Evolutionary conservation across 78 protist genomes (phyloP).

Genomic region (Tieghemostelium lacteum): DNA sequence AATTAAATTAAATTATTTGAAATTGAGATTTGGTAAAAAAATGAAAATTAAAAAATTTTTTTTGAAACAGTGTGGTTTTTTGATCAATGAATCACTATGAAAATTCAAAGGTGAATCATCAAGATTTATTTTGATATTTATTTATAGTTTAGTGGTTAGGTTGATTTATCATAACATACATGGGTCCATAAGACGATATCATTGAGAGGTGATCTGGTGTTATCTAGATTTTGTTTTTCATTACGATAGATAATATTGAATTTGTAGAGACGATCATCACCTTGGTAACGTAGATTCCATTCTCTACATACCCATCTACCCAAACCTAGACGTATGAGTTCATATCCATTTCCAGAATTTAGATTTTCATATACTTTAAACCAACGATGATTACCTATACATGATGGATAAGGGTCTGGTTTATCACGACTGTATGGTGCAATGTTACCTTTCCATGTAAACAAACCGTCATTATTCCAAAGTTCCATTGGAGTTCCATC

Average conservation of each 20-base stretch:
- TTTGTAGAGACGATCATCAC: slow-evolving; percentile 14
- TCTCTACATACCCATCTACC: slow-evolving; percentile 75
- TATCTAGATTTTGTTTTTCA: slow-evolving; percentile 43
- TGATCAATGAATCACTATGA: too few species aligned
- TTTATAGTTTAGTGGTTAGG: too few species aligned
- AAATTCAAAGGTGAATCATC: too few species aligned
- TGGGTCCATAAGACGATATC: slow-evolving; percentile 57
- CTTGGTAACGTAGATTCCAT: slow-evolving; percentile 25
- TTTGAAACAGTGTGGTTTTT: too few species aligned
- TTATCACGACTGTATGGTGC: slow-evolving; percentile 56
- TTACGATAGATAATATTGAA: slow-evolving; percentile 46
- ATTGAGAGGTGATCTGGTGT: slow-evolving; percentile 18
- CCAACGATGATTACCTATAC: slow-evolving; percentile 79
- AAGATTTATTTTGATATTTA: too few species aligned
- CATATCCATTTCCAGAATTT: slow-evolving; percentile 40
- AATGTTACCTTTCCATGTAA: slow-evolving; percentile 38
- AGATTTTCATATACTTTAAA: slow-evolving; percentile 65
- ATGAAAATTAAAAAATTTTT: too few species aligned
- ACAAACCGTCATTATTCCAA: slow-evolving; percentile 55
- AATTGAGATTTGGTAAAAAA: too few species aligned
- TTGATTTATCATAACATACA: slow-evolving; percentile 63
- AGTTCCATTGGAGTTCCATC: slow-evolving; percentile 39
- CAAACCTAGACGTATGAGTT: slow-evolving; percentile 45
- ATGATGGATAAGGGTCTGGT: slow-evolving; percentile 58
- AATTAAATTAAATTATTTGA: too few species aligned